Conservation (phyloP, 2,329 filamentous ascomycete species). For the Aureobasidium leucospermi region DNA sequence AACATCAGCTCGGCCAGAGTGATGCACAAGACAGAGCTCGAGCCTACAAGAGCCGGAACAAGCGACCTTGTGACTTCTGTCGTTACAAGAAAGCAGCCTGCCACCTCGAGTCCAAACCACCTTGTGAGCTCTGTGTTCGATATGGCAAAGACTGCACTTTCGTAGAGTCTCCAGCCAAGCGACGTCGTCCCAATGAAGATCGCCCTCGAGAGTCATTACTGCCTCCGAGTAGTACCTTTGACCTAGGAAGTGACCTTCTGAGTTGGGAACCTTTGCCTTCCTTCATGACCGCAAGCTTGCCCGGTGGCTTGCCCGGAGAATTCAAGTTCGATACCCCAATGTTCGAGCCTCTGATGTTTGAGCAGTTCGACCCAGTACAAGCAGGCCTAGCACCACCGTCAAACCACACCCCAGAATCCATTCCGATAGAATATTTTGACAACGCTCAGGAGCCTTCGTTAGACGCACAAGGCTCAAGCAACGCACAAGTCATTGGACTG, state of each 20-base stretch:
- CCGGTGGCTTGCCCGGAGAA: neutral
- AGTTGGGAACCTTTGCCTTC: slow-evolving; percentile 14
- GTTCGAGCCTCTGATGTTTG: slow-evolving; percentile 12
- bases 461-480: slow-evolving; percentile 26
- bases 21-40: slow-evolving; percentile 23
- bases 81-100: slow-evolving; percentile 40
- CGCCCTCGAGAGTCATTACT: slow-evolving; percentile 1
- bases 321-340: slow-evolving; percentile 9
- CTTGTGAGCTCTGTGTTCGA: slow-evolving; percentile 37
- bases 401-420: neutral
- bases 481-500: slow-evolving; percentile 27
- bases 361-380: slow-evolving; percentile 13
- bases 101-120: slow-evolving; percentile 35
- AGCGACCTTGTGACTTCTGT: slow-evolving; percentile 41
- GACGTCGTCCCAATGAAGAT: slow-evolving; percentile 25
- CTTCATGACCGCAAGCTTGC: slow-evolving; percentile 5
- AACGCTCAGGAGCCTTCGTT: slow-evolving; percentile 25
- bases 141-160: slow-evolving; percentile 40
- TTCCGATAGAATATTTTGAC: slow-evolving; percentile 15
- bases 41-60: slow-evolving; percentile 31
- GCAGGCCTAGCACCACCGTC: slow-evolving; percentile 4
- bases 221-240: slow-evolving; percentile 10
- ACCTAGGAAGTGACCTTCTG: slow-evolving; percentile 10
- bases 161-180: slow-evolving; percentile 32
- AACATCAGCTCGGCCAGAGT: neutral